A percentile compares a stretch with the other conserved stretches of the same genome.
Conservation (phyloP, 2,329 filamentous ascomycete species). For the Aspergillus cejpii region DNA sequence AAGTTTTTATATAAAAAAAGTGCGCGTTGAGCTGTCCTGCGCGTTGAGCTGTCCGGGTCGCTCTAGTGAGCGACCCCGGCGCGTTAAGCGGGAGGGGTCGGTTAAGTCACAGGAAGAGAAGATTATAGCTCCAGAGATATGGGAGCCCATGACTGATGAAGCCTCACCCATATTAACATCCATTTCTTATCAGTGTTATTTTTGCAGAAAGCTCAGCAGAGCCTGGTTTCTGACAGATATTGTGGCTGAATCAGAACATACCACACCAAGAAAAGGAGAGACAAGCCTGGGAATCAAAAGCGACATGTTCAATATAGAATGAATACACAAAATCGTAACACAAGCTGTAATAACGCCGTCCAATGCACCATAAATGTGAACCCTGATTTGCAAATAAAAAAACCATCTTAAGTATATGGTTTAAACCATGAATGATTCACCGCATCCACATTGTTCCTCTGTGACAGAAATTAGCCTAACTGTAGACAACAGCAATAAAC, state of each 20-base stretch:
- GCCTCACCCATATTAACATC: no score
- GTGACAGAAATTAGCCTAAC: conserved; percentile 20
- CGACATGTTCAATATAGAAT: conserved; percentile 10
- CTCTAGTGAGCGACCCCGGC: no score
- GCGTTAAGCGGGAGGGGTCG: no score
- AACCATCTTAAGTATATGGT: conserved; percentile 10
- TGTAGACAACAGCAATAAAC: background rate
- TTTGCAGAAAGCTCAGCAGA: background rate
- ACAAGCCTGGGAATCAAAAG: conserved; percentile 16
- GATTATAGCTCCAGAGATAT: no score
- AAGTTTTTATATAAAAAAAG: no score
- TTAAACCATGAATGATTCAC: conserved; percentile 86
- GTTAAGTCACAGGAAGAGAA: no score
- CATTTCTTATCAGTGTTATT: no score
- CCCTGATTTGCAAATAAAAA: conserved; percentile 8
- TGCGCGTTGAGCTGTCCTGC: no score
- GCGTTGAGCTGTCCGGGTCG: no score
- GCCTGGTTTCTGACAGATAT: background rate
- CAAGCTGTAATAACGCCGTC: conserved; percentile 28
- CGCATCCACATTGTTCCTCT: conserved; percentile 96
- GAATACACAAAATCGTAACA: conserved; percentile 2
- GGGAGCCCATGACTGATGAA: no score
- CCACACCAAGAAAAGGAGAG: background rate
- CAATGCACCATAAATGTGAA: conserved; percentile 30
- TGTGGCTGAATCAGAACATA: background rate